Evolutionary conservation across 176 grass and related monocot species (phyloP).

Genomic region (Miscanthus lutarioriparius): DNA sequence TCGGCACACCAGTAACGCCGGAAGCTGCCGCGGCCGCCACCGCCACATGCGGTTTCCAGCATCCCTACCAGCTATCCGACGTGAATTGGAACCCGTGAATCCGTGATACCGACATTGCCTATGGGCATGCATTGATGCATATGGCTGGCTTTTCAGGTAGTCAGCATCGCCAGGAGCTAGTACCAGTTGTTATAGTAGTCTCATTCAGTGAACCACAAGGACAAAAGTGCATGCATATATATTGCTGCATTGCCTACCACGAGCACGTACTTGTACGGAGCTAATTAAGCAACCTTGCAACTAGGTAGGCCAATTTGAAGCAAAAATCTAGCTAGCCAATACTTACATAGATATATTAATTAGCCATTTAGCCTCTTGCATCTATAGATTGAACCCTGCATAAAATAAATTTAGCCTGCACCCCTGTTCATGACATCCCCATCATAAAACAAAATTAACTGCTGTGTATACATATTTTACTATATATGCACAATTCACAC

Average conservation of each 20-base stretch:
- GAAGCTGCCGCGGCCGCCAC: constrained; percentile 35
- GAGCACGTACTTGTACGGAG: constrained; percentile 30
- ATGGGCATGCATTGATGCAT: constrained; percentile 16
- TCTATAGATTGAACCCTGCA: background rate
- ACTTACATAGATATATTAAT: background rate
- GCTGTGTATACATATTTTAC: no score
- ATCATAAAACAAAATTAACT: background rate
- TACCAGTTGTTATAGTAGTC: constrained; percentile 24
- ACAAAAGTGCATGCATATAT: no score
- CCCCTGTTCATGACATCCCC: background rate
- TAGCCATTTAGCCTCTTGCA: background rate
- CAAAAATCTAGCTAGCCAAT: background rate
- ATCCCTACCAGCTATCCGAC: constrained; percentile 64
- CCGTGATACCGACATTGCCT: constrained; percentile 6
- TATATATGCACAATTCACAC: background rate
- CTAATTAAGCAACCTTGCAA: background rate
- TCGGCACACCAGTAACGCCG: constrained; percentile 21
- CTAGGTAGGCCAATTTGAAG: background rate
- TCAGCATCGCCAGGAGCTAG: constrained; percentile 20
- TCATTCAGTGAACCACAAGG: constrained; percentile 38
- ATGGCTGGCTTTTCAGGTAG: constrained; percentile 31
- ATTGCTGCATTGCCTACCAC: no score
- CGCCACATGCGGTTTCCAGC: constrained; percentile 49
- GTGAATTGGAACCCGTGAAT: constrained; percentile 75
- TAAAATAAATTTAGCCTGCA: background rate